Evolutionary conservation across 2,329 filamentous ascomycete species (phyloP).

Genomic region (Arthrinium phaeospermum): DNA sequence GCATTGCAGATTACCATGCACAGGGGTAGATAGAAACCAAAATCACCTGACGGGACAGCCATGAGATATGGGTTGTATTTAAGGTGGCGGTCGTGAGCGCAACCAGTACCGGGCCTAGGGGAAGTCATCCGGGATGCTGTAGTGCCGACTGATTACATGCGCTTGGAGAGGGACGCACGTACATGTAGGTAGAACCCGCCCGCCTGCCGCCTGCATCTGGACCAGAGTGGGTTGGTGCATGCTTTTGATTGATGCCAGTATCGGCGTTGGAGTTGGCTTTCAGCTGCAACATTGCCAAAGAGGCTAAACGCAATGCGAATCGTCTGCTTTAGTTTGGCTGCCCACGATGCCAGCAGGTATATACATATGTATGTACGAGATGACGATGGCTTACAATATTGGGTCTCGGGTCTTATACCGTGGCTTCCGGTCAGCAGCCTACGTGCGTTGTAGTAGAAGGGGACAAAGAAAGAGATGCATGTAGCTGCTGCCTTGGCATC

Average conservation of each 20-base stretch:
- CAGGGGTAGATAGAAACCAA: neutral
- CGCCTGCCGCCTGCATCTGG: neutral
- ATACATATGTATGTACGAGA: neutral
- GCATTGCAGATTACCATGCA: slow-evolving; percentile 6
- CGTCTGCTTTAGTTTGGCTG: neutral
- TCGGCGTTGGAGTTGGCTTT: neutral
- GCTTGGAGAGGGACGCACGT: neutral
- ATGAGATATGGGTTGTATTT: neutral
- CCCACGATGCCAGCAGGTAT: neutral
- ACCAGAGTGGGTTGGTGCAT: neutral
- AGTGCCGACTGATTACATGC: slow-evolving; percentile 4
- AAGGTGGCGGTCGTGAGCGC: neutral
- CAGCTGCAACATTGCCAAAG: neutral
- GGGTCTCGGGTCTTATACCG: neutral
- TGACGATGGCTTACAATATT: neutral
- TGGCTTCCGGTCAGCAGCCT: neutral
- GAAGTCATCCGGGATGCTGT: neutral
- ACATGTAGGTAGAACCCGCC: neutral
- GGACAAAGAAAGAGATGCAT: neutral
- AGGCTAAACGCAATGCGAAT: neutral
- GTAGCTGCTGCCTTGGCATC: neutral
- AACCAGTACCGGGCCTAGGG: neutral
- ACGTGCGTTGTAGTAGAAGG: neutral
- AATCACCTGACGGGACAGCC: neutral
- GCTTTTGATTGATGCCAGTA: neutral